Base-by-base conservation (phyloP, 176 grass and related monocot species). In the Zoysia pacifica region DNA sequence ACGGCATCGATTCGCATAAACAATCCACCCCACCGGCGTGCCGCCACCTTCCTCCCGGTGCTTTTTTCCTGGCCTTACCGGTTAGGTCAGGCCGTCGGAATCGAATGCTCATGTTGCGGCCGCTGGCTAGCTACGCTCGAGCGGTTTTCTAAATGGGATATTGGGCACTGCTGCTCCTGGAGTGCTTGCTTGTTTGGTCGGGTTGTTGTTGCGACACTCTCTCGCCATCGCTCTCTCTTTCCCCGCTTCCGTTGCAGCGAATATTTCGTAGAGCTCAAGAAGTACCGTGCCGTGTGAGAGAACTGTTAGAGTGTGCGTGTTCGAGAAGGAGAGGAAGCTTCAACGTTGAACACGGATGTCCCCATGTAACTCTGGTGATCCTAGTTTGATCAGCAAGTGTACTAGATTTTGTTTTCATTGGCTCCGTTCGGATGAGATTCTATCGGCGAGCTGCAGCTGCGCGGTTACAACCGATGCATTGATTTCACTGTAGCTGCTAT, bases 91-190 rank as follows among this genome's bases (percentile, higher is more conserved):
- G 28, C 28, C 28, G 28, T 87, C 67, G 12, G 65, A 60, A 76
- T 78, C 79, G 67, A 78, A 50, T 48, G 11, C 48, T 5, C 11
- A 6, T 18, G 52, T 76, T 77, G 70, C 77, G 68, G 50, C 73
- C 76, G 11, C 36, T 79, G 1, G 56, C 65, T 28, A 28, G 40
- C 66, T 59, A 71, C 5, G 60, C 54, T 41, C 70, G 28, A 0
- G 28, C 28, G 28, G 28, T 28, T 28, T 28, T 28, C 28, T 28
- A 28, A 28, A 28, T 9, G 42, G 54, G 5, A 13, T 54, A 35
- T 70, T 48, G 28, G 28, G 28, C 28, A 28, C 28, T 28, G 28
- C 28, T 28, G 28, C 28, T 28, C 28, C 28, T 28, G 28, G 28
- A 28, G 28, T 39, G 20, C 13, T 61, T 28, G 28, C 28, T 28